Evolutionary conservation across 2,329 filamentous ascomycete species (phyloP), one percentile per base, ranked within the genome.

Genomic region (Blumeriella jaapii): DNA sequence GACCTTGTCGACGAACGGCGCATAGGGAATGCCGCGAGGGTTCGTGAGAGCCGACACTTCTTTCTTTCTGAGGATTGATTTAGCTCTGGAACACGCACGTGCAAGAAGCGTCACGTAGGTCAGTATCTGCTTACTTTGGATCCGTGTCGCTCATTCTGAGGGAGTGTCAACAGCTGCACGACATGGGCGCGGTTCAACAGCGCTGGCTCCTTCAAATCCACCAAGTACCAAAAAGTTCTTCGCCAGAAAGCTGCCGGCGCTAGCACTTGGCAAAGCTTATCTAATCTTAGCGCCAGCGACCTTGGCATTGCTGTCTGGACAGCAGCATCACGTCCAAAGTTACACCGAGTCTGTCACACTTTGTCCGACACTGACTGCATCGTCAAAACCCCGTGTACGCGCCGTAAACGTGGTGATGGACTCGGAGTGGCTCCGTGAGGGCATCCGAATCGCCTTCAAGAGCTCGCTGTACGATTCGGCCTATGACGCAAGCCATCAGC

Each of bases 1-100:
- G 44, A 91, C 82, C 51, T 79, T 82, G 61, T 91, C 82, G 55
- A 91, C 82, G 57, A 91, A 91, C 5, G 83, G 83, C 45, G 84
- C 84, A 53, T 73, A 74, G 15, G 84, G 84, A 41, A 93, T 93
- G 41, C 84, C 84, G 52, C 84, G 71, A 29, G 82, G 80, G 59
- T 93, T 93, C 41, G 80, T 81, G 30, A 71, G 59, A 25, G 71
- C 63, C 19, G 59, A 68, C 69, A 52, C 69, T 64, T 44, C 62
- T 63, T 33, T 17, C 15, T n/a, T 15, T 11, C 6, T 7, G 12
- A n/a, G n/a, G n/a, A n/a, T 25, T 16, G 17, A 10, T 23, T 51
- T 40, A 49, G 40, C 29, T 26, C 23, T 4, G 25, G 9, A 16
- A 7, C 22, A 6, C 9, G 5, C 5, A 12, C 17, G 3, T 24